Conservation (phyloP, 345 rosid genomes). For the Geranium brycei region DNA sequence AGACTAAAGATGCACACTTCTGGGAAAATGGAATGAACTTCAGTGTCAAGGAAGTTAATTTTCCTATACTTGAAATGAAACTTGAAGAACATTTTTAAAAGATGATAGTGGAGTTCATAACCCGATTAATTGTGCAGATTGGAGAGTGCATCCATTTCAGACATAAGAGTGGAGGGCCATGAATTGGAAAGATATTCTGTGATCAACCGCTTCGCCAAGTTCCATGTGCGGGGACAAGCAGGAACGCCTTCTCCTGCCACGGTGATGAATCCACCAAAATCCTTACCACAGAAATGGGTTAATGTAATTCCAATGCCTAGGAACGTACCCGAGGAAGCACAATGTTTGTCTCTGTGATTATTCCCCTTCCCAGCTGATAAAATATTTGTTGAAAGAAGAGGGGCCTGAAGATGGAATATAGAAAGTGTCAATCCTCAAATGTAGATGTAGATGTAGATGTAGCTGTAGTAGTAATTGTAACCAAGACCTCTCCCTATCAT, state of each 20-base stretch:
- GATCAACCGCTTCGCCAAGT: slow-evolving; percentile 86
- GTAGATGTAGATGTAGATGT: neutral
- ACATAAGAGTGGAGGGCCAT: slow-evolving; percentile 68
- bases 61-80: too few relatives aligned
- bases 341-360: slow-evolving; percentile 76
- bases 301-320: slow-evolving; percentile 68
- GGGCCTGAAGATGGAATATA: too few relatives aligned
- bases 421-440: too few relatives aligned
- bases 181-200: slow-evolving; percentile 71
- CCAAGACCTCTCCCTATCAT: too few relatives aligned
- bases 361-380: slow-evolving; percentile 16
- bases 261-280: slow-evolving; percentile 25
- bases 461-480: too few relatives aligned
- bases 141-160: slow-evolving; percentile 49
- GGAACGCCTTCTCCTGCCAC: slow-evolving; percentile 35
- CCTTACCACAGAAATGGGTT: slow-evolving; percentile 71
- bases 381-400: slow-evolving; percentile 10
- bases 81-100: too few relatives aligned
- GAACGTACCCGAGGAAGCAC: slow-evolving; percentile 82
- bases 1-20: too few relatives aligned
- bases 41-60: too few relatives aligned
- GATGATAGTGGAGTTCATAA: neutral
- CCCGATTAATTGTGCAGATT: slow-evolving; percentile 33
- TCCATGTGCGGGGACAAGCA: slow-evolving; percentile 52
- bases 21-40: too few relatives aligned